Evolutionary conservation across 1,284 basidiomycete species (phyloP).

Genomic region (Trichosporon inkin): DNA sequence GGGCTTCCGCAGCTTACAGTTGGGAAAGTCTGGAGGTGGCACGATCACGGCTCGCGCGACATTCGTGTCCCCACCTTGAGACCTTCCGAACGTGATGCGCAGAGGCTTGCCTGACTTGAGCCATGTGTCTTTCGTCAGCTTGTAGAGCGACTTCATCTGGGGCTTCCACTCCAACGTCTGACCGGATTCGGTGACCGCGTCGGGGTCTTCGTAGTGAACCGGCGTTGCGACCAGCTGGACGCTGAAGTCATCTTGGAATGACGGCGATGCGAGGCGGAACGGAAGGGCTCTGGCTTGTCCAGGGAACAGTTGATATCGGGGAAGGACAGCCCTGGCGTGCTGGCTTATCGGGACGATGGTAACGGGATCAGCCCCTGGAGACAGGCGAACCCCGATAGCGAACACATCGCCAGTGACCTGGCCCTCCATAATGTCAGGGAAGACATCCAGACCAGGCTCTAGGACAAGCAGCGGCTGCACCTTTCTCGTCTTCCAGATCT

Average conservation of each 20-base stretch:
- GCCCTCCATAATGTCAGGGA: conserved; percentile 38
- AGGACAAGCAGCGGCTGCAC: background rate
- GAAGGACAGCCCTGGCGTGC: background rate
- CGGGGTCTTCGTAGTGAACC: background rate
- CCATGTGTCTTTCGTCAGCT: background rate
- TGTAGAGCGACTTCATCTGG: background rate
- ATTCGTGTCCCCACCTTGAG: background rate
- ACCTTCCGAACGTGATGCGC: background rate
- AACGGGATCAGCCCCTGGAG: conserved; percentile 10
- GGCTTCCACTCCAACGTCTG: background rate
- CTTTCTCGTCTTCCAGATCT: background rate
- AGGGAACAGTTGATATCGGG: background rate
- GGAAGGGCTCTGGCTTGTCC: background rate
- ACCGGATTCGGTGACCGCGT: background rate
- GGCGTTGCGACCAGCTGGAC: background rate
- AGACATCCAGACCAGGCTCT: conserved; percentile 14
- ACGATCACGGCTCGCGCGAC: background rate
- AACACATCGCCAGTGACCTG: conserved; percentile 38
- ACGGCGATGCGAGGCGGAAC: background rate
- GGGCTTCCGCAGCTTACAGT: conserved; percentile 14
- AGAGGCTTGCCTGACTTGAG: background rate
- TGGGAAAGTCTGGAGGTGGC: background rate
- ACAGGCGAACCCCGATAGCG: conserved; percentile 23
- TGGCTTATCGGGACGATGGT: background rate
- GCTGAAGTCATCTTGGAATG: background rate